These are phyloP conservation scores for Pleoardoris graminearum DNA, from an alignment of 2,329 filamentous ascomycete species.

Conservation along the genomic window DNA sequence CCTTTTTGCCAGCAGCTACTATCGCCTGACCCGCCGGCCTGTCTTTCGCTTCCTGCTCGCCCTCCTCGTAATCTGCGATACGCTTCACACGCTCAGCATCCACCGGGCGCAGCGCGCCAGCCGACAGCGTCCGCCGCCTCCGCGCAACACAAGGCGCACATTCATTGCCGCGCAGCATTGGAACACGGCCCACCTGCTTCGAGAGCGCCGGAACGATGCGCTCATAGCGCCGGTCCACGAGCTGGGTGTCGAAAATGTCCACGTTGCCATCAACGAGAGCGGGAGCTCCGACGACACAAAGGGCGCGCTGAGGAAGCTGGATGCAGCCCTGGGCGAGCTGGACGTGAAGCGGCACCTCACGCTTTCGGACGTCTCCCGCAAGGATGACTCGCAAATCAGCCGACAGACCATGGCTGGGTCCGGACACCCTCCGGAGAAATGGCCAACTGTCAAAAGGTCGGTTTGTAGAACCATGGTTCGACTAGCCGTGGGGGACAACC, in stretches of 20 bases:
- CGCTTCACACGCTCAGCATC: conserved; percentile 23
- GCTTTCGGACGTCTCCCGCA: conserved; percentile 59
- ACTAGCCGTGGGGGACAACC: too few relatives aligned
- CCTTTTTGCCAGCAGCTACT: too few relatives aligned
- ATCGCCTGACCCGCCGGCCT: conserved; percentile 24
- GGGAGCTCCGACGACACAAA: conserved; percentile 73
- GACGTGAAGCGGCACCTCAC: conserved; percentile 60
- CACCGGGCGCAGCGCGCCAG: conserved; percentile 21
- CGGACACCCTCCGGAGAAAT: conserved; percentile 52
- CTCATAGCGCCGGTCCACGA: conserved; percentile 60
- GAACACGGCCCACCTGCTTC: conserved; percentile 65
- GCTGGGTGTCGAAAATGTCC: conserved; percentile 67
- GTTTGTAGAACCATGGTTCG: too few relatives aligned
- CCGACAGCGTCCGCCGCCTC: conserved; percentile 15
- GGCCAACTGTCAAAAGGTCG: conserved; percentile 39
- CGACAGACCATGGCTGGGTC: conserved; percentile 61
- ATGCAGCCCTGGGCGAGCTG: conserved; percentile 55
- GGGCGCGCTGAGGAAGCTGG: conserved; percentile 60
- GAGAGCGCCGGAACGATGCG: conserved; percentile 64
- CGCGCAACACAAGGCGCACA: conserved; percentile 46
- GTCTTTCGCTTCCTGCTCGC: conserved; percentile 23
- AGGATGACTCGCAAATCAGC: conserved; percentile 40
- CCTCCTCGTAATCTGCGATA: conserved; percentile 27
- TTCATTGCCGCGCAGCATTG: conserved; percentile 73
- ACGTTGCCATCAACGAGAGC: conserved; percentile 68